Evolutionary conservation across 495 filamentous ascomycete genomes (phyloP), one percentile per base, ranked within the genome.

Genomic region (Staphylotrichum longicolle): DNA sequence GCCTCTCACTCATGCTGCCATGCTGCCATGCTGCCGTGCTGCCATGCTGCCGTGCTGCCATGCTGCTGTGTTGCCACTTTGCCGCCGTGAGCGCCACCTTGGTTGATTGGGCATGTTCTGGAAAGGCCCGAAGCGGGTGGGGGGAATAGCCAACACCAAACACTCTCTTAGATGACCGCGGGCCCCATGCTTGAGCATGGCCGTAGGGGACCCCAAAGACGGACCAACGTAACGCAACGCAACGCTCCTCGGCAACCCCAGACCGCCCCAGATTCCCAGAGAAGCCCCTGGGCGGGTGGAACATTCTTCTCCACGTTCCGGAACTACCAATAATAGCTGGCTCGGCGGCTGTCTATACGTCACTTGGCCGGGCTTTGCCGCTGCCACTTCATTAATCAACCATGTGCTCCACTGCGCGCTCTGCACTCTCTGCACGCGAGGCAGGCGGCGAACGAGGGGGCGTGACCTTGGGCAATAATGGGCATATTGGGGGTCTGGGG

Each of bases 91-190:
- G 34, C n/a, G 4, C 35, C 15, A 5, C 35, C 34, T 8, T 40
- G 34, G 35, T 35, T 51, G 48, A 35, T 51, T 30, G 46, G 48
- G 32, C 20, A 66, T 63, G 57, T 56, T 9, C 53, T 56, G 58
- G 59, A 58, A 67, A 70, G 65, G 62, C 56, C 67, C 65, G 65
- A 63, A 61, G 62, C 54, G 60, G 57, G 44, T 57, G 32, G 58
- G 45, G 27, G 33, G 20, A 44, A 37, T 47, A 11, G 35, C 52
- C 45, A 50, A 50, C 46, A 14, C 40, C 6, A 35, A 5, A 8
- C 3, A 56, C 30, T n/a, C 5, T 6, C n/a, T 27, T 56, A 56
- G 20, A 56, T 56, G 54, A 46, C 12, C 30, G 27, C 30, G 14
- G 35, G 41, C 10, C 20, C 20, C 54, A 45, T 34, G 41, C 35